These are phyloP conservation scores for Boletus sensibilis DNA, from an alignment of 768 basidiomycete genomes.

Conservation along the genomic window DNA sequence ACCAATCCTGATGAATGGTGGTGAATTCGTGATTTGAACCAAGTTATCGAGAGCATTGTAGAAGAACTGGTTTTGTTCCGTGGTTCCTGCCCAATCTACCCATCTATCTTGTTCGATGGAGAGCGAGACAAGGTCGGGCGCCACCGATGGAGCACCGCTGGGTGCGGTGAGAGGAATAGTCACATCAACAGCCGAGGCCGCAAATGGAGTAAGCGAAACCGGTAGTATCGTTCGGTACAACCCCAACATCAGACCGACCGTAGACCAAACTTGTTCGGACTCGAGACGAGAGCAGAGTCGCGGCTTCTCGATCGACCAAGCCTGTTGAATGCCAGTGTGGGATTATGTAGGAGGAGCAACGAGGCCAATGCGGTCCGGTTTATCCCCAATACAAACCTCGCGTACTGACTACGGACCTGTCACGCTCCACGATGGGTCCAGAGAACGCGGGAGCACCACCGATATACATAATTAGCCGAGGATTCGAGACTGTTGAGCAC, in stretches of 20 bases:
- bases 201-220: not conserved
- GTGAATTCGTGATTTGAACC: constrained; percentile 47
- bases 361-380: not conserved
- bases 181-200: constrained; percentile 28
- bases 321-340: not conserved
- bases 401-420: not conserved
- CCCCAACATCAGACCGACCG: not conserved
- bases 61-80: constrained; percentile 54
- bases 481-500: not conserved
- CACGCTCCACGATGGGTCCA: not conserved
- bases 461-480: not conserved
- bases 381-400: not conserved
- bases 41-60: constrained; percentile 60
- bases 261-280: not conserved
- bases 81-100: constrained; percentile 62
- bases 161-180: constrained; percentile 42
- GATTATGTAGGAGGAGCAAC: not conserved
- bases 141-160: constrained; percentile 35
- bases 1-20: constrained; percentile 59
- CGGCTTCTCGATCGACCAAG: not conserved
- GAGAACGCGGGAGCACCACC: not conserved
- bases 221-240: constrained; percentile 3
- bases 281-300: not conserved
- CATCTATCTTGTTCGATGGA: constrained; percentile 73
- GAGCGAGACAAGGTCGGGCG: constrained; percentile 54